A percentile compares a stretch with the other conserved stretches of the same genome.
phyloP scores from a whole-genome alignment of 73 alveolate genomes.

The Symbiodinium pilosum region DNA sequence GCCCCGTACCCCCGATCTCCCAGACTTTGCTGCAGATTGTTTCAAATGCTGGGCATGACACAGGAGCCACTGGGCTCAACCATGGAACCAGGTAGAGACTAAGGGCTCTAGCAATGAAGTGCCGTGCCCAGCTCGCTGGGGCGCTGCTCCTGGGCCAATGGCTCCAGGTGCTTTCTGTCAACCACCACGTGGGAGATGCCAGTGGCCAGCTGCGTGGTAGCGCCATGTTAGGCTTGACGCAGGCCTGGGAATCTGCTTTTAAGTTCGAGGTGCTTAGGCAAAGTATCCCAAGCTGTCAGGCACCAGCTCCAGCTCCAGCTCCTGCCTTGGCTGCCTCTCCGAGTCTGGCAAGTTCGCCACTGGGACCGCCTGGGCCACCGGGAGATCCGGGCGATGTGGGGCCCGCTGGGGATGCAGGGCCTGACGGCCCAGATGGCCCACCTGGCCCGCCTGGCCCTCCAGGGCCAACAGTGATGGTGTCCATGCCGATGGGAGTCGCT shows the following conservation, averaged over 20 bases:
- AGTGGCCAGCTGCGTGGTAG: conserved; percentile 78
- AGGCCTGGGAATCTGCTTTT: not conserved
- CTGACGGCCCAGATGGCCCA: conserved; percentile 77
- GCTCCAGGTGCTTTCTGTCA: not conserved
- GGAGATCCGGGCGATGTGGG: conserved; percentile 23
- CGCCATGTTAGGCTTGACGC: not conserved
- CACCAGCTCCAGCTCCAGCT: conserved; percentile 77
- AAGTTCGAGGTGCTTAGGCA: not conserved
- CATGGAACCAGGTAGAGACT: conserved; percentile 3
- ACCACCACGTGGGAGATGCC: not conserved
- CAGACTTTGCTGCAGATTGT: not conserved
- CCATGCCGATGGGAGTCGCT: conserved; percentile 23
- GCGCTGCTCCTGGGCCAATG: conserved; percentile 1
- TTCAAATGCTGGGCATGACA: not conserved
- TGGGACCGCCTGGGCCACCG: not conserved
- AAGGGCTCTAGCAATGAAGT: conserved; percentile 45
- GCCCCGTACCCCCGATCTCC: not conserved
- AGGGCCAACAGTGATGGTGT: conserved; percentile 71
- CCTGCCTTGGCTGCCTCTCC: not conserved
- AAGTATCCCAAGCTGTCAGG: not conserved
- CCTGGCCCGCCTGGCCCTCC: conserved; percentile 92
- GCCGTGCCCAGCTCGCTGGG: conserved; percentile 4
- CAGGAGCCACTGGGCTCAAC: conserved; percentile 75
- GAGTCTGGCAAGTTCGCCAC: not conserved
- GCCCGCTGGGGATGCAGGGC: conserved; percentile 45